Percentiles rank a stretch among this genome's conserved stretches.
Conservation (phyloP, 495 filamentous ascomycete genomes). For the Jackrogersella multiformis region DNA sequence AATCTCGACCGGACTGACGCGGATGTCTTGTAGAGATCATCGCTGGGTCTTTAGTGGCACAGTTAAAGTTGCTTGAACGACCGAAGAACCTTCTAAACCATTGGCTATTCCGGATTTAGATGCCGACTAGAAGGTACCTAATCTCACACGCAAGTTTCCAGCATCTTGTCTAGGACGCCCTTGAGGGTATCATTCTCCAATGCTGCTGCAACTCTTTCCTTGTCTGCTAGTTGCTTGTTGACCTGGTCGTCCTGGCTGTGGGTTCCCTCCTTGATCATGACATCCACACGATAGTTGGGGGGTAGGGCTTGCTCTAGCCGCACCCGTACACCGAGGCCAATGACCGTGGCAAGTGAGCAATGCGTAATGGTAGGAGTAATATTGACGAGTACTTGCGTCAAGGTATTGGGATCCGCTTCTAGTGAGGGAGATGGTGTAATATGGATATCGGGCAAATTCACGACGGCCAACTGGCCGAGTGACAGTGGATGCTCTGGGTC, state of each 20-base stretch:
- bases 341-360: conserved; percentile 94
- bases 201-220: conserved; percentile 94
- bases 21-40: background rate
- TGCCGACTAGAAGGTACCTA: background rate
- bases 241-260: conserved; percentile 94
- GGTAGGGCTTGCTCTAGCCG: conserved; percentile 90
- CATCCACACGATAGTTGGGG: conserved; percentile 90
- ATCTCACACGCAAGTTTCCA: conserved; percentile 75
- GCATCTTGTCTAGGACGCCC: conserved; percentile 90
- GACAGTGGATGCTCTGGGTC: conserved; percentile 97
- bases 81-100: background rate
- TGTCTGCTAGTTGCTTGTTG: conserved; percentile 94
- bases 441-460: conserved; percentile 90
- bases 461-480: conserved; percentile 89
- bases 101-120: conserved; percentile 4
- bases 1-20: conserved; percentile 8
- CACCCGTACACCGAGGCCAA: conserved; percentile 91
- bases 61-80: background rate
- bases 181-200: conserved; percentile 92
- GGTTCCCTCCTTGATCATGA: conserved; percentile 94
- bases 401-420: conserved; percentile 56
- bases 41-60: background rate
- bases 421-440: conserved; percentile 71
- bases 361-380: conserved; percentile 98
- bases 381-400: conserved; percentile 68